Evolutionary conservation across 495 filamentous ascomycete species (phyloP), one percentile per base, ranked within the genome.

Genomic region (Aspergillus campestris): DNA sequence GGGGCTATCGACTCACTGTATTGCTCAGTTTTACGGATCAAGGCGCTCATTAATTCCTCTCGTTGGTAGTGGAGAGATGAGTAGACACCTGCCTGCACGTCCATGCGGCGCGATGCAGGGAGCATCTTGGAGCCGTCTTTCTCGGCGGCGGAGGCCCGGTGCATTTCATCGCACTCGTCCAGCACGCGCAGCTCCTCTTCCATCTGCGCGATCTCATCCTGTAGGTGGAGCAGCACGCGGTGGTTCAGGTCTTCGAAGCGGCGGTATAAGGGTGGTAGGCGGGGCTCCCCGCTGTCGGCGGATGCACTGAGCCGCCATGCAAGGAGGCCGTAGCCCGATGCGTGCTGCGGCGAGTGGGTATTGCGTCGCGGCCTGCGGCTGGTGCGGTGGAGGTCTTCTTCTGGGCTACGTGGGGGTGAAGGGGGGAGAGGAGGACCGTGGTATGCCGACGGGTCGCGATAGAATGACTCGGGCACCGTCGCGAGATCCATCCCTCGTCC

Each of bases 171-270:
- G 15, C 78, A 73, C 30, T 79, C 77, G 51, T 95, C 89, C 0
- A 91, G 64, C 1, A 71, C 66, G n/a, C 78, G 73, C 0, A 92
- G 70, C 33, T 87, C 79, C 52, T 86, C 81, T 54, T 90, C 87
- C 40, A 92, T 70, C 41, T 91, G 84, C 2, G 78, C 72, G 33
- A 94, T 79, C 58, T 94, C 88, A 56, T 92, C 87, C 65, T 94
- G 90, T 1, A 96, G 77, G 55, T 92, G 80, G 2, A 96, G 71
- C 3, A 96, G 72, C 9, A 94, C 70, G 12, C 91, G 82, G 57
- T 94, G 87, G 55, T 95, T 94, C 5, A 95, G 65, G 7, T 76
- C 73, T 56, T 86, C 84, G 55, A 96, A 96, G 47, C 84, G 84
- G 31, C 89, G 82, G 62, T 94, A 95, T 11, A 96, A 76, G 6